Evolutionary conservation across 805 yeast genomes (phyloP).

Genomic region (Cyberlindnera sargentensis): DNA sequence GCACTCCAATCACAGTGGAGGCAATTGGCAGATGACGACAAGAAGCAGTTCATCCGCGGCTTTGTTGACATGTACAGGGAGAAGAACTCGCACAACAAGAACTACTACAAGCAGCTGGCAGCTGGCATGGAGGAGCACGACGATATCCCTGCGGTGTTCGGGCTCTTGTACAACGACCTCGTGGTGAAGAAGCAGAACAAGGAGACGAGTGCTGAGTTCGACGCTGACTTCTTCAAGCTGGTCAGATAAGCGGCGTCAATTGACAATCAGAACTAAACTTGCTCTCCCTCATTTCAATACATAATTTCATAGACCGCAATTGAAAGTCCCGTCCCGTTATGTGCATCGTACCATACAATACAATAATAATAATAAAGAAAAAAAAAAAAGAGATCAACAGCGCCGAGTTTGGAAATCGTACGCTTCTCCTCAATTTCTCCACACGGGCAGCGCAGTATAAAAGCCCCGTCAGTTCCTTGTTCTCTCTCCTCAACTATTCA

Average conservation of each 20-base stretch:
- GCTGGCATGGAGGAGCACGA: slow-evolving; percentile 31
- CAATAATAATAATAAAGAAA: neutral
- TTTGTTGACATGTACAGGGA: slow-evolving; percentile 26
- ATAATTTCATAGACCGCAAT: too few species aligned
- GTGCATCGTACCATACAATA: neutral
- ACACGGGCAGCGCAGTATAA: neutral
- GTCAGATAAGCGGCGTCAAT: neutral
- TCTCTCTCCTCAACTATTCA: neutral
- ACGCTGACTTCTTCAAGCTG: slow-evolving; percentile 18
- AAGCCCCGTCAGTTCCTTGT: neutral
- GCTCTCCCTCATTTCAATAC: too few species aligned
- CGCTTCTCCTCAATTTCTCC: slow-evolving; percentile 1
- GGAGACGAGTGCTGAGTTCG: slow-evolving; percentile 21
- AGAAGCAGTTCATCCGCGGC: slow-evolving; percentile 23
- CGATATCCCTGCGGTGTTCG: slow-evolving; percentile 32
- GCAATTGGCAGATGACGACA: slow-evolving; percentile 20
- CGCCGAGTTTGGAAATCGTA: neutral
- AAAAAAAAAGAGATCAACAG: neutral
- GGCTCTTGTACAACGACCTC: slow-evolving; percentile 31
- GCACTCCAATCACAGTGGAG: slow-evolving; percentile 19
- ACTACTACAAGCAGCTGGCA: slow-evolving; percentile 29
- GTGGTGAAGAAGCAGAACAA: slow-evolving; percentile 14
- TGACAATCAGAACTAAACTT: too few species aligned
- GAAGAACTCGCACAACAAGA: slow-evolving; percentile 29
- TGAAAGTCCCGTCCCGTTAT: too few species aligned